Evolutionary conservation across 331 rosid genomes (phyloP), one percentile per base, ranked within the genome.

Genomic region (Stylosanthes scabra): DNA sequence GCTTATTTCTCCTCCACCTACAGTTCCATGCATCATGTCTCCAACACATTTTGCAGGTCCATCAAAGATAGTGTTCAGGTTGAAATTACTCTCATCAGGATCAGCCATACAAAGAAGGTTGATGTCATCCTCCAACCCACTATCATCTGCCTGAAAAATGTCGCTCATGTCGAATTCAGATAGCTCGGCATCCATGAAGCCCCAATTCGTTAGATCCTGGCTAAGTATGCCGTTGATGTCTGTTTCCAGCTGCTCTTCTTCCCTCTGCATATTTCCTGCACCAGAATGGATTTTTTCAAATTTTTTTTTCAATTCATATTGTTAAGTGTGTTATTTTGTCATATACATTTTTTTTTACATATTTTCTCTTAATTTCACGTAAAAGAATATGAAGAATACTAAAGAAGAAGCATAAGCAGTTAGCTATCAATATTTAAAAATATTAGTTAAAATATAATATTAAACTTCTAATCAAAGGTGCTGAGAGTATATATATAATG

Each of bases 41-140:
- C 74, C 87, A 71, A 46, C 40, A 8, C 82, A 71, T 34, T 34
- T 34, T 34, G 1, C 39, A 12, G 71, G 44, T 2, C 74, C 44
- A 27, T 78, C 86, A 70, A 87, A 70, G 50, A 83, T 71, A 59
- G 57, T 72, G 13, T 68, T 63, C 63, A 86, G 37, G 9, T 81
- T 80, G 72, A 72, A 49, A 14, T 77, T 86, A 28, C 56, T 80
- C 46, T 20, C 51, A 9, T 46, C 64, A 3, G 82, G 77, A 7
- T 77, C 74, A 28, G 78, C 28, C 59, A 40, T 74, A 11, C 81
- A 74, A 29, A 74, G 37, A 25, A 81, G 40, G 34, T 86, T 87
- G 31, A 94, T 85, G 72, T 89, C 83, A 0, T 91, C 97, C 63
- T 88, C 98, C 15, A 91, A 91, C 2, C 75, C 39, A 34, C 39